Conservation (phyloP, 306 rosid genomes). For the Cucurbita maxima region DNA sequence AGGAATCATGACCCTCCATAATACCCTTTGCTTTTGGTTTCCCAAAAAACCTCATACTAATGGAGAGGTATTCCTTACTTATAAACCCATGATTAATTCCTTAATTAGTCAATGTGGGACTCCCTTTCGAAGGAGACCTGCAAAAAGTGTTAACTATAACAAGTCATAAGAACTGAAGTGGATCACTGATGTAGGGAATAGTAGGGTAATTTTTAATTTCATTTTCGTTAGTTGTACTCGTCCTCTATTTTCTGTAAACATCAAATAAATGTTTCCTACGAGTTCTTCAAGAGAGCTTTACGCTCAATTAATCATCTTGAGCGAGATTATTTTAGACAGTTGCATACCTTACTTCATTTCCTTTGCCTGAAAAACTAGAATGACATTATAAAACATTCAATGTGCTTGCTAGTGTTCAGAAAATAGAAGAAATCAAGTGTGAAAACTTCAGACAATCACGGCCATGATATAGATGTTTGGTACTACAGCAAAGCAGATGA, state of each 20-base stretch:
- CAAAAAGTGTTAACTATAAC: neutral
- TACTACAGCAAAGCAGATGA: neutral
- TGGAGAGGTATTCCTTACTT: no score
- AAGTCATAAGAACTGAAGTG: neutral
- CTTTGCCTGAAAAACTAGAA: neutral
- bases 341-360: neutral
- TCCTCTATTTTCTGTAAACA: neutral
- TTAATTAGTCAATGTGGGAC: constrained; percentile 8
- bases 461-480: neutral
- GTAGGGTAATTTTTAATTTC: neutral
- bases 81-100: no score
- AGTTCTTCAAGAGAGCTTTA: neutral
- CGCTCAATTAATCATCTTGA: neutral
- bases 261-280: neutral
- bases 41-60: no score
- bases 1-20: no score
- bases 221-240: neutral
- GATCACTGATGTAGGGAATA: neutral
- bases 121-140: constrained; percentile 65
- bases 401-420: neutral
- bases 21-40: no score
- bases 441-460: neutral
- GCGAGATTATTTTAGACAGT: neutral
- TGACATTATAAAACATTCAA: neutral
- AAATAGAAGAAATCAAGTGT: neutral